These are phyloP conservation scores for Chlorella sp. DNA, from an alignment of 139 green algal species.

Conservation along the genomic window DNA sequence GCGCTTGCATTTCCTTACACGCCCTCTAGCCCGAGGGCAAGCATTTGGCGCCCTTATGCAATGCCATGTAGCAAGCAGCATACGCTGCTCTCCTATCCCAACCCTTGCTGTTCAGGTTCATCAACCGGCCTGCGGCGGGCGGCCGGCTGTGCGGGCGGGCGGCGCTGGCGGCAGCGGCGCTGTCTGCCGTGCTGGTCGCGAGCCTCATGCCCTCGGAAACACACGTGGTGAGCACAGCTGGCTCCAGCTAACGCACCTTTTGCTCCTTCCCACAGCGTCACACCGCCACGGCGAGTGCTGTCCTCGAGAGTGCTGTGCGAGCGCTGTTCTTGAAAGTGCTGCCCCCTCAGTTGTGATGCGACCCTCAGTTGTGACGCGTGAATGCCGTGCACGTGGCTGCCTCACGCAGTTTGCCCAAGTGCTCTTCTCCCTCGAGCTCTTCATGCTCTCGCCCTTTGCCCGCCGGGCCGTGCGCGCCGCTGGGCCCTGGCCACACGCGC, in stretches of 20 bases:
- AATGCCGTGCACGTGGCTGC: background rate
- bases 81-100: too few relatives aligned
- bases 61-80: too few relatives aligned
- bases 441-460: slow-evolving; percentile 72
- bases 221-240: slow-evolving; percentile 66
- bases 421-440: slow-evolving; percentile 72
- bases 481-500: too few relatives aligned
- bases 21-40: background rate
- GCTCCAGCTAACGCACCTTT: too few relatives aligned
- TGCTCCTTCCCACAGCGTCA: too few relatives aligned
- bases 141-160: slow-evolving; percentile 61
- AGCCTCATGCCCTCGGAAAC: slow-evolving; percentile 51
- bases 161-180: slow-evolving; percentile 62
- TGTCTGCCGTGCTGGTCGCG: slow-evolving; percentile 73
- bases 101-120: slow-evolving; percentile 32
- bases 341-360: too few relatives aligned
- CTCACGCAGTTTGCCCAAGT: slow-evolving; percentile 55
- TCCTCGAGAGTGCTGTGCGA: too few relatives aligned
- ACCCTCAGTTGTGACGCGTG: too few relatives aligned
- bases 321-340: too few relatives aligned
- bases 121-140: slow-evolving; percentile 50
- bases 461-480: slow-evolving; percentile 47
- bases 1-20: background rate
- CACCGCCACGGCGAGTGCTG: too few relatives aligned
- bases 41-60: too few relatives aligned